A percentile compares a stretch with the other conserved stretches of the same genome.
These are phyloP conservation scores for Spirogloea muscicola DNA, from an alignment of 139 green algal genomes.

Conservation along the genomic window DNA sequence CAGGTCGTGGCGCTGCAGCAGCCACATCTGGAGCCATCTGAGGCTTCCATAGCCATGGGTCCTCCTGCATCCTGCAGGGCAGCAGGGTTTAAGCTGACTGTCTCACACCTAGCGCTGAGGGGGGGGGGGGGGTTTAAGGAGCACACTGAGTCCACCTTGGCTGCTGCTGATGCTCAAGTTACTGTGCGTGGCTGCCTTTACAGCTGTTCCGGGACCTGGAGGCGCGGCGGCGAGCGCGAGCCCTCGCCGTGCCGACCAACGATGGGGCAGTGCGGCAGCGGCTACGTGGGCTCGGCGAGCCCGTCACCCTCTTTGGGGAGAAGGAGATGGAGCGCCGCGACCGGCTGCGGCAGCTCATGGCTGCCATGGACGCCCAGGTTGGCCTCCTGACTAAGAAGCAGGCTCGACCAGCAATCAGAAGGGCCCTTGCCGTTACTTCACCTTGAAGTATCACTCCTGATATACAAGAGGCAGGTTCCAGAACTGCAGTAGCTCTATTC, in stretches of 20 bases:
- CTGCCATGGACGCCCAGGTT: slow-evolving; percentile 64
- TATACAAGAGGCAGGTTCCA: not conserved
- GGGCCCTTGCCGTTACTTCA: not conserved
- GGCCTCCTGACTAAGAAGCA: no score
- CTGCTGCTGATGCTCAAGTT: not conserved
- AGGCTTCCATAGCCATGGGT: no score
- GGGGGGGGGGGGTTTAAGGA: not conserved
- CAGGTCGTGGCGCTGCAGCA: no score
- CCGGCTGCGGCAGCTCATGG: slow-evolving; percentile 75
- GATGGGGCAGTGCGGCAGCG: slow-evolving; percentile 51
- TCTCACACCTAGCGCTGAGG: not conserved
- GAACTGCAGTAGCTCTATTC: not conserved
- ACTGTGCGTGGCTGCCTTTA: no score
- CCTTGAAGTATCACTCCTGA: not conserved
- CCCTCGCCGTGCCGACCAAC: slow-evolving; percentile 45
- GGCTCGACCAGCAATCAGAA: slow-evolving; percentile 29
- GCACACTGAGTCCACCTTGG: not conserved
- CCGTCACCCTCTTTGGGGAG: slow-evolving; percentile 96
- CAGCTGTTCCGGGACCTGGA: slow-evolving; percentile 35
- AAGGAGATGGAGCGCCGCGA: slow-evolving; percentile 83
- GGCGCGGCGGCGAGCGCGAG: slow-evolving; percentile 14
- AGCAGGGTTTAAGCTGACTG: no score
- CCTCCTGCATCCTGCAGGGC: no score
- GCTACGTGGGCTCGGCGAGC: slow-evolving; percentile 78
- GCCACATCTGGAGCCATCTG: no score